Conservation (phyloP, 202 grass and related monocot species). For the Carex sylvatica region DNA sequence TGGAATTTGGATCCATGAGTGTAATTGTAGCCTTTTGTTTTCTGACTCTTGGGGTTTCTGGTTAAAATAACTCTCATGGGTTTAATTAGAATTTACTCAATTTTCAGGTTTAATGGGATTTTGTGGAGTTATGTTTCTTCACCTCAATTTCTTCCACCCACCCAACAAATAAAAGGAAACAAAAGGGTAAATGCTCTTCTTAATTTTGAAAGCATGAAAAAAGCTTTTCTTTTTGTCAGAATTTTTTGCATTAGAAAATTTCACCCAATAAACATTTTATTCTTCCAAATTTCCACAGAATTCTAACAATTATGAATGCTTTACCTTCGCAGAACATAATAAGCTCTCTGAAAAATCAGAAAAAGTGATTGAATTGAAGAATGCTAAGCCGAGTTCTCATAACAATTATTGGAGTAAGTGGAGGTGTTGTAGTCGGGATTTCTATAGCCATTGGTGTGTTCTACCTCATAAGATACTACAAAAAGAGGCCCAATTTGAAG, state of each 20-base stretch:
- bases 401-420: conserved; percentile 44
- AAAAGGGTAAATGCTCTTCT: background rate
- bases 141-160: background rate
- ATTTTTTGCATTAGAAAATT: background rate
- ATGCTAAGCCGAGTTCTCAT: conserved; percentile 39
- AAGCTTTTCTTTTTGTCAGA: background rate
- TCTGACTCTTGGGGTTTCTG: background rate
- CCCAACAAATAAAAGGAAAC: background rate
- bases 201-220: background rate
- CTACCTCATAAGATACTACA: conserved; percentile 54
- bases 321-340: background rate
- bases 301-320: conserved; percentile 3
- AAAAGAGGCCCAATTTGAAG: conserved; percentile 30
- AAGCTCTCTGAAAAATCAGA: background rate
- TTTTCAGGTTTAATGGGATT: background rate
- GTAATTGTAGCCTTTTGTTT: background rate
- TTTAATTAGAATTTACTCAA: conserved; percentile 1
- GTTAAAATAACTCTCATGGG: background rate
- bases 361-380: conserved; percentile 17
- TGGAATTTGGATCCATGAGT: background rate
- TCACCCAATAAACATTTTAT: background rate
- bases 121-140: background rate
- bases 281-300: background rate
- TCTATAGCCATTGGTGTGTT: conserved; percentile 43
- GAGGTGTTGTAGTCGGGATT: conserved; percentile 37